Percentiles rank a stretch among this genome's conserved stretches.
Evolutionary conservation across 1,284 basidiomycete genomes (phyloP).

Genomic region (Thelephora terrestris): DNA sequence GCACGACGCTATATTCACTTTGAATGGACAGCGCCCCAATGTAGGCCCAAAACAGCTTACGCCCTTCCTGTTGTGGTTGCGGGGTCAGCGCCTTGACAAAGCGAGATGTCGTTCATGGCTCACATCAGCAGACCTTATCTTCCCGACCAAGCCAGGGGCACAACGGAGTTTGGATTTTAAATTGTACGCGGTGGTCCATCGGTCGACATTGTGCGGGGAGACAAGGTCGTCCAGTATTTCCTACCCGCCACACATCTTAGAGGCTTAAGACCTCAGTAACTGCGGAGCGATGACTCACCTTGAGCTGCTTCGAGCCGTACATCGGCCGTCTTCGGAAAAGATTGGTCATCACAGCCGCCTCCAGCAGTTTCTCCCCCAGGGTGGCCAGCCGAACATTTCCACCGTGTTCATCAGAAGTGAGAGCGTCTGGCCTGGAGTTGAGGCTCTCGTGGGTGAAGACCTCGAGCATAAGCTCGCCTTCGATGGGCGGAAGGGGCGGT

Average conservation of each 20-base stretch:
- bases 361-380: slow-evolving; percentile 43
- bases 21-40: slow-evolving; percentile 54
- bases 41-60: slow-evolving; percentile 51
- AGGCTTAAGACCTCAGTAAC: slow-evolving; percentile 4
- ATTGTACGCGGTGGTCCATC: slow-evolving; percentile 49
- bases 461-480: slow-evolving; percentile 46
- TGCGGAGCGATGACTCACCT: slow-evolving; percentile 27
- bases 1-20: slow-evolving; percentile 39
- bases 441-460: slow-evolving; percentile 61
- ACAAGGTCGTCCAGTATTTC: slow-evolving; percentile 27
- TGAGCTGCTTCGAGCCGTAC: slow-evolving; percentile 36
- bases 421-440: slow-evolving; percentile 29
- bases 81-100: slow-evolving; percentile 3
- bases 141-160: slow-evolving; percentile 28
- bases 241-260: slow-evolving; percentile 20
- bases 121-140: slow-evolving; percentile 40
- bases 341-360: slow-evolving; percentile 36
- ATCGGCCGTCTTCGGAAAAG: slow-evolving; percentile 48
- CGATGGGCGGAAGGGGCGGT: slow-evolving; percentile 32
- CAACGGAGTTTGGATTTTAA: slow-evolving; percentile 50
- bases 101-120: slow-evolving; percentile 11
- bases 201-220: slow-evolving; percentile 36
- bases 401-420: slow-evolving; percentile 31
- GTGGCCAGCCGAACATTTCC: slow-evolving; percentile 50
- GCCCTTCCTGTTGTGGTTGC: slow-evolving; percentile 37